phyloP scores from a whole-genome alignment of 305 asterid species.

The Withania somnifera region DNA sequence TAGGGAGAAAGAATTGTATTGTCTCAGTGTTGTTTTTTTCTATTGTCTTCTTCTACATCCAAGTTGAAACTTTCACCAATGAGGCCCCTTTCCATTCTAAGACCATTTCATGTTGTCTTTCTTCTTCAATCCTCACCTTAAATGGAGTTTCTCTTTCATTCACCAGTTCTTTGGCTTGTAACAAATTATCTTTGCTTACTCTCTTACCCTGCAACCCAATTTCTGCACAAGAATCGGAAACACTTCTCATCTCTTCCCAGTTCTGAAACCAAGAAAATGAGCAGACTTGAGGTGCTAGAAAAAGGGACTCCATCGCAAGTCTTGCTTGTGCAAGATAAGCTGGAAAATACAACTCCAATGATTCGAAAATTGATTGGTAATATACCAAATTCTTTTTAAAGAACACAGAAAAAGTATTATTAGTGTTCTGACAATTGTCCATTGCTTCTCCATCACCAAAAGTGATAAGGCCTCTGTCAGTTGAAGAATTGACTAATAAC shows the following conservation, averaged over 20 bases:
- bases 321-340: slow-evolving; percentile 56
- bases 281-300: slow-evolving; percentile 45
- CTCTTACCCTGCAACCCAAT: slow-evolving; percentile 16
- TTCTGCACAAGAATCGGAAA: background rate
- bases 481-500: slow-evolving; percentile 6
- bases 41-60: slow-evolving; percentile 27
- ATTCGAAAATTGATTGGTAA: slow-evolving; percentile 46
- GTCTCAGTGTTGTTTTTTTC: background rate
- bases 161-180: slow-evolving; percentile 50
- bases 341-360: slow-evolving; percentile 57
- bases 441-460: slow-evolving; percentile 60
- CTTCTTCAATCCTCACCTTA: slow-evolving; percentile 24
- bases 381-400: slow-evolving; percentile 32
- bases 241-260: slow-evolving; percentile 26
- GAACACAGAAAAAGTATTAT: slow-evolving; percentile 14
- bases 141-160: slow-evolving; percentile 29
- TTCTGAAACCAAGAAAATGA: slow-evolving; percentile 36
- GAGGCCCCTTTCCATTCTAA: slow-evolving; percentile 54
- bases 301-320: slow-evolving; percentile 49
- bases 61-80: slow-evolving; percentile 50
- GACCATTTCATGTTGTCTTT: slow-evolving; percentile 39
- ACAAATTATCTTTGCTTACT: slow-evolving; percentile 37
- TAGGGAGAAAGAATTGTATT: background rate
- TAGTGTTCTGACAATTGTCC: slow-evolving; percentile 14
- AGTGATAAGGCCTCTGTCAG: slow-evolving; percentile 29